Evolutionary conservation across 495 filamentous ascomycete species (phyloP).

Genomic region (Neurospora sp.): DNA sequence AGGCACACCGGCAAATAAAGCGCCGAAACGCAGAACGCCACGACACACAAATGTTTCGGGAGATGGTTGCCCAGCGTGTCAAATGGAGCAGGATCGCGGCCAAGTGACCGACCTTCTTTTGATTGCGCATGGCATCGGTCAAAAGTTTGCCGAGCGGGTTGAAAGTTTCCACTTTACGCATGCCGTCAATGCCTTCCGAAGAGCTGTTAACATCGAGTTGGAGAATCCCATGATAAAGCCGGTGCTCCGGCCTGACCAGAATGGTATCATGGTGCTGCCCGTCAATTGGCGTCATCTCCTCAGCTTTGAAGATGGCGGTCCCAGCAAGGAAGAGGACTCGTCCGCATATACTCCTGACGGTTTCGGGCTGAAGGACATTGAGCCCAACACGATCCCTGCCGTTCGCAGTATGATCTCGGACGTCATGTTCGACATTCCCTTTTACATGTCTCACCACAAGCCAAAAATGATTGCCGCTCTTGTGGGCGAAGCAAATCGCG

Average conservation of each 20-base stretch:
- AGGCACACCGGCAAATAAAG: conserved; percentile 29
- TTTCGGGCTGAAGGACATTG: conserved; percentile 81
- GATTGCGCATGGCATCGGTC: conserved; percentile 91
- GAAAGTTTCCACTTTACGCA: conserved; percentile 97
- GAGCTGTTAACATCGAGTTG: conserved; percentile 76
- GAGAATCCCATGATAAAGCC: conserved; percentile 60
- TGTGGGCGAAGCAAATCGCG: conserved; percentile 82
- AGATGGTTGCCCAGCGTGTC: conserved; percentile 35
- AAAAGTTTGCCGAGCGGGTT: conserved; percentile 90
- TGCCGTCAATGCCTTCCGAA: conserved; percentile 82
- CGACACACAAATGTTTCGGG: not conserved
- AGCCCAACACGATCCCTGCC: conserved; percentile 77
- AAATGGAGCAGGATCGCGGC: conserved; percentile 51
- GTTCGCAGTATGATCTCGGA: conserved; percentile 87
- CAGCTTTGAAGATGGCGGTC: conserved; percentile 67
- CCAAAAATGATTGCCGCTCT: conserved; percentile 87
- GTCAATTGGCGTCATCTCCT: conserved; percentile 84
- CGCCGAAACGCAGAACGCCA: conserved; percentile 20
- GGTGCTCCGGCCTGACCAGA: conserved; percentile 56
- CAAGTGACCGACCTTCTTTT: conserved; percentile 79
- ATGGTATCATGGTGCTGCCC: conserved; percentile 47
- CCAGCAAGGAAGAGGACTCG: conserved; percentile 37
- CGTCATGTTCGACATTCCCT: conserved; percentile 95
- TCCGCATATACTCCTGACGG: conserved; percentile 41
- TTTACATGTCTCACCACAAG: conserved; percentile 93